phyloP scores from a whole-genome alignment of 371 early-diverging fungal genomes.

The Mucor mucedo region DNA sequence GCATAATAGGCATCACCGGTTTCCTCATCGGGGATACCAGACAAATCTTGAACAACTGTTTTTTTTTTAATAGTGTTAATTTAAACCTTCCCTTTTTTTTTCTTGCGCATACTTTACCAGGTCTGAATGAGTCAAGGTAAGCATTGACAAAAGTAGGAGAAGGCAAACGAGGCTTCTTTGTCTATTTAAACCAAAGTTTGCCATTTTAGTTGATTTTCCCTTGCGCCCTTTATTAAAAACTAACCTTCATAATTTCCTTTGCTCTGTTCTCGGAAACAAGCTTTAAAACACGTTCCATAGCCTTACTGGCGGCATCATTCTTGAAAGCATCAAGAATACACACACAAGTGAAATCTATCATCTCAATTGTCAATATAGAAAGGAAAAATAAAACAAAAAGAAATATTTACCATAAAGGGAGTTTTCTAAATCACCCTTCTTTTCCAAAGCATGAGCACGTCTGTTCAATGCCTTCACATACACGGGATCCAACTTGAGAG shows the following conservation, averaged over 20 bases:
- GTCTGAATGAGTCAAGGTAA: constrained; percentile 88
- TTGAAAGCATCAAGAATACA: constrained; percentile 95
- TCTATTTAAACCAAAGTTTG: constrained; percentile 25
- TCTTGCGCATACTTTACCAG: constrained; percentile 37
- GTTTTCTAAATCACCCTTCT: constrained; percentile 67
- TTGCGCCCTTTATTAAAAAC: not conserved
- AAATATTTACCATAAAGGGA: constrained; percentile 74
- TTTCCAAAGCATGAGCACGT: constrained; percentile 85
- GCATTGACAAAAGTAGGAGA: constrained; percentile 90
- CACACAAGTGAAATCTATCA: constrained; percentile 84
- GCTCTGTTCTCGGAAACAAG: constrained; percentile 80
- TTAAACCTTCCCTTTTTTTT: not conserved
- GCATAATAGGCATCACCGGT: constrained; percentile 57
- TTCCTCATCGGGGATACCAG: constrained; percentile 37
- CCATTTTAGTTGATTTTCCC: not conserved
- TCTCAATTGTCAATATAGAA: not conserved
- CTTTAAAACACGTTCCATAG: constrained; percentile 92
- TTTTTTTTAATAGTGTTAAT: not conserved
- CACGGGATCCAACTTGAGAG: constrained; percentile 75
- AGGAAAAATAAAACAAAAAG: not conserved
- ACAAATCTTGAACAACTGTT: constrained; percentile 36
- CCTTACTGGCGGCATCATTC: constrained; percentile 76
- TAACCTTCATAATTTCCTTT: constrained; percentile 73
- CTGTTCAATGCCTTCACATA: constrained; percentile 86
- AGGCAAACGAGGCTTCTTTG: constrained; percentile 75